These are phyloP conservation scores for Grosmannia huntii DNA, from an alignment of 2,329 filamentous ascomycete species.

Conservation along the genomic window DNA sequence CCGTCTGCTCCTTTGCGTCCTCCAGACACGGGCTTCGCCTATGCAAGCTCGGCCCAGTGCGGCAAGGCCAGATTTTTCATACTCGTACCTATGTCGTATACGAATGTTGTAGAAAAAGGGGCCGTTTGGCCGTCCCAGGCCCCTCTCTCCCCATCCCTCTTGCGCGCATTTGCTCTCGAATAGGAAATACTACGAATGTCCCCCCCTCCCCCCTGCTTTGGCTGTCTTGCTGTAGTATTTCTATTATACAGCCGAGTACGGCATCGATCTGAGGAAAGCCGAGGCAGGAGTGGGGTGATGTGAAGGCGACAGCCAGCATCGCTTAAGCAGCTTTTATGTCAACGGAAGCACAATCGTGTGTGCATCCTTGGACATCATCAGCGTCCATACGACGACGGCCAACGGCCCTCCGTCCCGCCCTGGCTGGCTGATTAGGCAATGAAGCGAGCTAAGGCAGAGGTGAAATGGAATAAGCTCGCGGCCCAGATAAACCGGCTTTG, in stretches of 20 bases:
- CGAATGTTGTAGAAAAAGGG: background rate
- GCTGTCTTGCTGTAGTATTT: background rate
- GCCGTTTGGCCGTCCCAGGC: background rate
- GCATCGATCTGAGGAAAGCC: background rate
- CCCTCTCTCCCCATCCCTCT: background rate
- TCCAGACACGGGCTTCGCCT: background rate
- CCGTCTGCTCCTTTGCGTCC: background rate
- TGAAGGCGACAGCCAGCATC: background rate
- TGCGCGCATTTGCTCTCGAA: too few species aligned
- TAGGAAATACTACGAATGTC: too few species aligned
- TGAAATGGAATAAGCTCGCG: background rate
- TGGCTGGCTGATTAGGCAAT: background rate
- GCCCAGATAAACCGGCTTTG: background rate
- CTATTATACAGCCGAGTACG: background rate
- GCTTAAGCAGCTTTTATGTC: background rate
- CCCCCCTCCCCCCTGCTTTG: background rate
- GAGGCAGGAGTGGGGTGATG: background rate
- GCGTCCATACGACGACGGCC: too few species aligned
- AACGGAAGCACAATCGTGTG: background rate
- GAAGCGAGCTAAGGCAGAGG: background rate
- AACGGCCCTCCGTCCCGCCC: background rate
- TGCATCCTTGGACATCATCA: background rate
- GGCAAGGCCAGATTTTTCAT: background rate
- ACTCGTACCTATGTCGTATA: background rate
- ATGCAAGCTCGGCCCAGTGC: background rate